phyloP scores from a whole-genome alignment of 2,329 filamentous ascomycete species.

The Pseudogymnoascus verrucosus region DNA sequence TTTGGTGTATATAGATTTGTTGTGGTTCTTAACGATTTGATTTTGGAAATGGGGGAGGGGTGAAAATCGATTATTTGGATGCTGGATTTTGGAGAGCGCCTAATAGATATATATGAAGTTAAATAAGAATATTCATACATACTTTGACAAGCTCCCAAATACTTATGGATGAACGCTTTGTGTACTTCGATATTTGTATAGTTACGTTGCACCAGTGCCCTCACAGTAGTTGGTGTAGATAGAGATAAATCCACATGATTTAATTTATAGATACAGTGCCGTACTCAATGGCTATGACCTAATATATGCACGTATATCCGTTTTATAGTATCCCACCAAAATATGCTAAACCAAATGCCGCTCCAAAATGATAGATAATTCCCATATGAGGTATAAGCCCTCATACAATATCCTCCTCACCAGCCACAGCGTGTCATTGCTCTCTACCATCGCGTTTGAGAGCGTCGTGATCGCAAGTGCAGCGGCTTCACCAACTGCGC shows the following conservation, averaged over 20 bases:
- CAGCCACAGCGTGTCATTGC: too few species aligned
- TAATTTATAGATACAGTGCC: too few species aligned
- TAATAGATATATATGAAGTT: not conserved
- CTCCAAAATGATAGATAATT: not conserved
- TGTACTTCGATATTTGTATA: not conserved
- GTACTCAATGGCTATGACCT: not conserved
- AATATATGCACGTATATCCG: not conserved
- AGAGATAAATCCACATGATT: not conserved
- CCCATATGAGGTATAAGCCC: not conserved
- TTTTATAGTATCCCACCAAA: not conserved
- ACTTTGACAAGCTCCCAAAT: not conserved
- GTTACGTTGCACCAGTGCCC: not conserved
- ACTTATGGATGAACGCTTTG: not conserved
- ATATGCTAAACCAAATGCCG: not conserved
- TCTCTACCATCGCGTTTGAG: too few species aligned
- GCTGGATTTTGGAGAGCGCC: not conserved
- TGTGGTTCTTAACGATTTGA: not conserved
- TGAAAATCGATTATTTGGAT: not conserved
- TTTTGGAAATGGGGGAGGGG: not conserved
- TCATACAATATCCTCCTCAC: slow-evolving; percentile 11
- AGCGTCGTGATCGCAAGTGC: too few species aligned
- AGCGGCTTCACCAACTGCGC: too few species aligned
- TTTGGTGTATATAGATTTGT: not conserved
- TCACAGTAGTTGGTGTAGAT: not conserved
- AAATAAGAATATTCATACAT: not conserved